Base-by-base conservation (phyloP, 2,329 filamentous ascomycete species). In the Aphanocladium album region DNA sequence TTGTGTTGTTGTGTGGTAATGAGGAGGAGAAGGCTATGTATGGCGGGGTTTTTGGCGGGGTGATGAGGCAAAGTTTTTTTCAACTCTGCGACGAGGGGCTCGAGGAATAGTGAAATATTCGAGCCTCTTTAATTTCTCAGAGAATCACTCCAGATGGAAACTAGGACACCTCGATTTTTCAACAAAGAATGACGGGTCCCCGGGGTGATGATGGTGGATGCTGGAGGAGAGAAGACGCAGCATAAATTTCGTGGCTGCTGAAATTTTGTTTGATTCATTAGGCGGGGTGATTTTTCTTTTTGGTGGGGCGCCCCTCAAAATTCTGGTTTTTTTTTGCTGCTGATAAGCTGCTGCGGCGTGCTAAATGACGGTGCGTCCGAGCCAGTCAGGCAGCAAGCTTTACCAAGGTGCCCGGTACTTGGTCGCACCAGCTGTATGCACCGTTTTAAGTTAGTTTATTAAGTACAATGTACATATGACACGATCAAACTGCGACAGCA, bases 231-330 rank as follows among this genome's bases (percentile, higher is more conserved):
- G 59, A 30, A 43, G 50, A 39, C 61, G 62, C 21, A 59, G 27
- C 35, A 60, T 53, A 54, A 47, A 53, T 39, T 53, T 60, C 57
- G 57, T 53, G 50, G 57, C 56, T 47, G 57, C 49, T 60, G 57
- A 60, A 60, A 60, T 60, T 60, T 60, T 60, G 50, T 46, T 45
- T 62, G 54, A 25, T 54, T 62, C 60, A 66, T n/a, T 69, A 73
- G 72, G 73, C 73, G 73, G 73, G 73, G 73, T 75, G 72, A 70
- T 73, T 72, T 74, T 74, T 73, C 68, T 68, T 69, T 61, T 62
- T 62, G 68, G 73, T 74, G 73, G 73, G 73, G 73, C 72, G 65
- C 62, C 62, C 68, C 56, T 57, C 68, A 72, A 69, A 72, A 69
- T 71, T 73, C 8, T 51, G 46, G 55, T 37, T 39, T 23, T 45